Evolutionary conservation across 2,329 filamentous ascomycete species (phyloP).

Genomic region (Mariannaea sp.): DNA sequence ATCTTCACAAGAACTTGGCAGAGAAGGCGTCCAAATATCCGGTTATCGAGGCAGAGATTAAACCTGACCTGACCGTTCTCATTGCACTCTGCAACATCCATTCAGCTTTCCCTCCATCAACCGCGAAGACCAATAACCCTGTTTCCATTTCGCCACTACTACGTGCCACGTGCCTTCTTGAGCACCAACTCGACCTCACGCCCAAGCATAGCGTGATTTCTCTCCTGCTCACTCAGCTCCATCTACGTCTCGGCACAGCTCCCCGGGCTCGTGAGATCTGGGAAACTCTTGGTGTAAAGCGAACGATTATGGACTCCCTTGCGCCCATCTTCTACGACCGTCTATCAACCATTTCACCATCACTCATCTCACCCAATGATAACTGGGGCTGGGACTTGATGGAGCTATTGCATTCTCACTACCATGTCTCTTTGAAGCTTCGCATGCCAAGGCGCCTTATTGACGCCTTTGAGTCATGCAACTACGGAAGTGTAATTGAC

Average conservation of each 20-base stretch:
- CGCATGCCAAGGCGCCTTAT: slow-evolving; percentile 49
- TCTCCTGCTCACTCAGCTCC: slow-evolving; percentile 57
- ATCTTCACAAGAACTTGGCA: slow-evolving; percentile 24
- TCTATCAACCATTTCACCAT: slow-evolving; percentile 56
- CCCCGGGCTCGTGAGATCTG: slow-evolving; percentile 54
- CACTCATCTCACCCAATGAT: slow-evolving; percentile 42
- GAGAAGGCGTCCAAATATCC: slow-evolving; percentile 15
- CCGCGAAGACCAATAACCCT: slow-evolving; percentile 24
- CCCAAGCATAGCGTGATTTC: slow-evolving; percentile 54
- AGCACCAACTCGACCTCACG: slow-evolving; percentile 52
- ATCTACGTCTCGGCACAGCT: slow-evolving; percentile 56
- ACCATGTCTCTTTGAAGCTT: slow-evolving; percentile 51
- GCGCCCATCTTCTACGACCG: slow-evolving; percentile 61
- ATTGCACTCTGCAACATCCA: slow-evolving; percentile 43
- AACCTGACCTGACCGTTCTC: slow-evolving; percentile 44
- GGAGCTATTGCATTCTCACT: slow-evolving; percentile 53
- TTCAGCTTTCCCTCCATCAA: slow-evolving; percentile 36
- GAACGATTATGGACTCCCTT: slow-evolving; percentile 61
- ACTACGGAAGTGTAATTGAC: slow-evolving; percentile 56
- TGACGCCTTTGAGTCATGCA: slow-evolving; percentile 55
- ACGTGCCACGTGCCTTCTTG: slow-evolving; percentile 55
- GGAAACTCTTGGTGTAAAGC: slow-evolving; percentile 58
- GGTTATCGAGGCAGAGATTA: slow-evolving; percentile 33
- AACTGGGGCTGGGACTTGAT: slow-evolving; percentile 44
- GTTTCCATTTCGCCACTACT: slow-evolving; percentile 45